Evolutionary conservation across 164 flowering plant species (phyloP).

Genomic region (Magnolia kwangsiensis): DNA sequence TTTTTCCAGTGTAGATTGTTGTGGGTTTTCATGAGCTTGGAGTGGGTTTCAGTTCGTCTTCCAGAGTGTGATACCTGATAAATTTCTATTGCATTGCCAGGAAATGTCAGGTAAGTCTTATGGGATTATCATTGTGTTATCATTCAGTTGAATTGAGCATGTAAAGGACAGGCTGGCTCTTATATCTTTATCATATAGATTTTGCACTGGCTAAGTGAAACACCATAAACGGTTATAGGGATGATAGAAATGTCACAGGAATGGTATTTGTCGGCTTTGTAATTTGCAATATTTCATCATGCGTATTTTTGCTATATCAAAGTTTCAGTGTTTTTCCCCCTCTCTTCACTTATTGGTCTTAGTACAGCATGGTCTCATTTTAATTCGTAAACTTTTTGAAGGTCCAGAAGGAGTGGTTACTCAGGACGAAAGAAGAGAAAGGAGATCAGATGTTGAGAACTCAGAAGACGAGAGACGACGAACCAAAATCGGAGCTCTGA

Average conservation of each 20-base stretch:
- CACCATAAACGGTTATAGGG: background rate
- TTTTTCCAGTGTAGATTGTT: background rate
- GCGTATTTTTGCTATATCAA: background rate
- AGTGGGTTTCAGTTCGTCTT: background rate
- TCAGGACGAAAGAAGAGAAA: conserved; percentile 58
- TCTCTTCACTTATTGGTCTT: background rate
- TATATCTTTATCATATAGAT: background rate
- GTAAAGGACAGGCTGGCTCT: background rate
- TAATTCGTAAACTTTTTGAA: conserved; percentile 7
- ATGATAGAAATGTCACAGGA: background rate
- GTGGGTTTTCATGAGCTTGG: background rate
- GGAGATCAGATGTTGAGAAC: conserved; percentile 67
- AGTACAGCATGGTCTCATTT: background rate
- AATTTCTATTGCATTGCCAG: background rate
- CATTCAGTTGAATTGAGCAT: background rate
- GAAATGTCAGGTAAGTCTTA: conserved; percentile 6
- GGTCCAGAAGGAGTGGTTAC: conserved; percentile 42
- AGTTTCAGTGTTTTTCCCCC: too few relatives aligned
- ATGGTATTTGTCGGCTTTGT: background rate
- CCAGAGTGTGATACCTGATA: background rate
- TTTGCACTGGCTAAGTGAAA: background rate
- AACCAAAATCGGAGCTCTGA: conserved; percentile 66
- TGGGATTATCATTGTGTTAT: background rate
- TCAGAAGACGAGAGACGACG: conserved; percentile 79
- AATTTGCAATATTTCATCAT: background rate